These are phyloP conservation scores for Trifolium pratense DNA, from an alignment of 306 rosid species.

Conservation along the genomic window DNA sequence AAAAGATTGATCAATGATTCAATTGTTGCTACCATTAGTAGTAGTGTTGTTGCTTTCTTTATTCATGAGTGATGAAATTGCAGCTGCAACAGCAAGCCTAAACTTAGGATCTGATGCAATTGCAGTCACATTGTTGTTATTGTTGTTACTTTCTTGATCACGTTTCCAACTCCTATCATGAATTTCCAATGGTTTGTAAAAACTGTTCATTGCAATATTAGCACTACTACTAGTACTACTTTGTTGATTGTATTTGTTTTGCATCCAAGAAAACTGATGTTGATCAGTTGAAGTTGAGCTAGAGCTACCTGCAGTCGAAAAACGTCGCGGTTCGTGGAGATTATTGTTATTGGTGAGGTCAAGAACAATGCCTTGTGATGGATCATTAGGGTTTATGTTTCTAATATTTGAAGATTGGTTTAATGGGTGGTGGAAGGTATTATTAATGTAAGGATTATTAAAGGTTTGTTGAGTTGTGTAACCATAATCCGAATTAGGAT, in stretches of 20 bases:
- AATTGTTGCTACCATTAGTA: slow-evolving; percentile 9
- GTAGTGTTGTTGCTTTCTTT: slow-evolving; percentile 52
- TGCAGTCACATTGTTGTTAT: slow-evolving; percentile 60
- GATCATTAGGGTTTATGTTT: slow-evolving; percentile 58
- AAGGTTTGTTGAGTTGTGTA: slow-evolving; percentile 46
- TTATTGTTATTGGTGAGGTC: slow-evolving; percentile 61
- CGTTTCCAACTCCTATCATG: slow-evolving; percentile 41
- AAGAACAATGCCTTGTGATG: slow-evolving; percentile 67
- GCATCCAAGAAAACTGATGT: slow-evolving; percentile 59
- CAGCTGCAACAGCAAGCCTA: slow-evolving; percentile 92
- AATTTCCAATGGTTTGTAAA: slow-evolving; percentile 28
- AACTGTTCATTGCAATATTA: slow-evolving; percentile 20
- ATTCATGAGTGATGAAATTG: slow-evolving; percentile 70
- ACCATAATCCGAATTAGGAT: slow-evolving; percentile 44
- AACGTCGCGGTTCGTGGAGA: slow-evolving; percentile 28
- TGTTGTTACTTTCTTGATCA: slow-evolving; percentile 39
- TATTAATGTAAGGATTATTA: slow-evolving; percentile 40
- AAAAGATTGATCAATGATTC: neutral
- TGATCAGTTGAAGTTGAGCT: slow-evolving; percentile 37
- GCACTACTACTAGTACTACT: slow-evolving; percentile 17
- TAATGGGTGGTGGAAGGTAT: slow-evolving; percentile 41
- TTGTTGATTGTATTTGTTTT: slow-evolving; percentile 31
- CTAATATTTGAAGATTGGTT: slow-evolving; percentile 41
- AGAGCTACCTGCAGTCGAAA: slow-evolving; percentile 39
- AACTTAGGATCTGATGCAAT: slow-evolving; percentile 91